Conservation (phyloP, 257 asterid genomes). For the Sherardia arvensis region DNA sequence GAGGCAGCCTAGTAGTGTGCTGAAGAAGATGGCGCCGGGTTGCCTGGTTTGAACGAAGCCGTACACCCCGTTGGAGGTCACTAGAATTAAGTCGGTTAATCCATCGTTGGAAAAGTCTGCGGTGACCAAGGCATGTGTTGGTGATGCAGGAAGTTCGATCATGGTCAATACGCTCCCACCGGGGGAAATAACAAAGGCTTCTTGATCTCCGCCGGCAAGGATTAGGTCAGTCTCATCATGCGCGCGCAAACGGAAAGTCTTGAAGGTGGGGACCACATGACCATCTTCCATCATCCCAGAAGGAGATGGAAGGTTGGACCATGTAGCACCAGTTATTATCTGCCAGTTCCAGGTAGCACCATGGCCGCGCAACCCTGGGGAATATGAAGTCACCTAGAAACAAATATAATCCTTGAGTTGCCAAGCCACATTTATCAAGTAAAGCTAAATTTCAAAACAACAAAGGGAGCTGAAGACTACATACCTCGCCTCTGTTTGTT, state of each 20-base stretch:
- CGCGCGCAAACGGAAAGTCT: slow-evolving; percentile 56
- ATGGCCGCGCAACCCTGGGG: slow-evolving; percentile 87
- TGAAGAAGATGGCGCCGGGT: slow-evolving; percentile 96
- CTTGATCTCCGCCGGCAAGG: slow-evolving; percentile 97
- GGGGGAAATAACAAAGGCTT: slow-evolving; percentile 72
- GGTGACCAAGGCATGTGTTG: slow-evolving; percentile 67
- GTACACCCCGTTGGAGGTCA: slow-evolving; percentile 74
- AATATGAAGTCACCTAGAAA: slow-evolving; percentile 84
- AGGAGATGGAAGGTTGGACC: slow-evolving; percentile 94
- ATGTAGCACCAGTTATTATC: slow-evolving; percentile 71
- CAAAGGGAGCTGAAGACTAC: too few species aligned
- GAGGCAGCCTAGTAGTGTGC: slow-evolving; percentile 95
- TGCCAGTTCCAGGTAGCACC: slow-evolving; percentile 96
- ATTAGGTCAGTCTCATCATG: slow-evolving; percentile 69
- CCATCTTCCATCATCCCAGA: slow-evolving; percentile 66
- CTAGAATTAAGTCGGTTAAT: slow-evolving; percentile 65
- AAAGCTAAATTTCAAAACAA: too few species aligned
- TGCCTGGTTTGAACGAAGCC: slow-evolving; percentile 96
- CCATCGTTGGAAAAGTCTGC: slow-evolving; percentile 91
- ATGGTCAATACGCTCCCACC: slow-evolving; percentile 63
- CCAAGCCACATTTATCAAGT: not conserved
- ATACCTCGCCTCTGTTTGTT: slow-evolving; percentile 97
- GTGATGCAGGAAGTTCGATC: slow-evolving; percentile 79
- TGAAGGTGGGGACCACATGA: slow-evolving; percentile 67
- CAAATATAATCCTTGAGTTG: not conserved